Percentiles rank a stretch among this genome's conserved stretches.
Evolutionary conservation across 2,329 filamentous ascomycete genomes (phyloP).

Genomic region (Aspergillus sergii): DNA sequence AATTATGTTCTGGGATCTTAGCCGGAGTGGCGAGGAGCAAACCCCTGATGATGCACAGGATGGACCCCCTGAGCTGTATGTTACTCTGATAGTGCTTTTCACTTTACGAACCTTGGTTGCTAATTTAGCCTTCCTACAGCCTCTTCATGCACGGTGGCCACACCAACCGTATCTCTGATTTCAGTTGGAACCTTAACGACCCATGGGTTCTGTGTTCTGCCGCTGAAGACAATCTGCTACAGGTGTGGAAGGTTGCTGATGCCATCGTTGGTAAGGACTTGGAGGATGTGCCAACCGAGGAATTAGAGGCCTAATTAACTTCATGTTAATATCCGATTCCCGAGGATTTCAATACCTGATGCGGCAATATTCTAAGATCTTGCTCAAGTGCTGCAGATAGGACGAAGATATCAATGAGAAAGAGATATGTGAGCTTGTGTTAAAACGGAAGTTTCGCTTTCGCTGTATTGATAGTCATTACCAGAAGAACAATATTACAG

Average conservation of each 20-base stretch:
- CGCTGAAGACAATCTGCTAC: slow-evolving; percentile 93
- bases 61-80: slow-evolving; percentile 89
- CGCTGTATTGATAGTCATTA: slow-evolving; percentile 53
- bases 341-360: neutral
- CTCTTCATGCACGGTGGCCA: slow-evolving; percentile 99
- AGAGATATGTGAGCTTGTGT: neutral
- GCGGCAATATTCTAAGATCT: neutral
- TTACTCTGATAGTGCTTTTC: slow-evolving; percentile 26
- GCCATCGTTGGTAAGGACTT: slow-evolving; percentile 78
- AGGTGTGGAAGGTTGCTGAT: slow-evolving; percentile 88
- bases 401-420: slow-evolving; percentile 1
- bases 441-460: slow-evolving; percentile 37
- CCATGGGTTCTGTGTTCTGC: slow-evolving; percentile 96
- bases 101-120: neutral
- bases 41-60: slow-evolving; percentile 93
- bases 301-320: slow-evolving; percentile 61
- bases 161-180: slow-evolving; percentile 94
- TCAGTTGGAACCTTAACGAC: slow-evolving; percentile 96
- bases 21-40: slow-evolving; percentile 89
- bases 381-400: slow-evolving; percentile 7
- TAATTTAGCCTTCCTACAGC: slow-evolving; percentile 46
- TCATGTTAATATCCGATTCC: neutral
- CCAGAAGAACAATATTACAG: neutral
- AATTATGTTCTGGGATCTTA: slow-evolving; percentile 95
- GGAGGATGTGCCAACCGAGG: slow-evolving; percentile 73